Evolutionary conservation across 352 stramenopile species (phyloP), one percentile per base, ranked within the genome.

Genomic region (Pythium dissimile): DNA sequence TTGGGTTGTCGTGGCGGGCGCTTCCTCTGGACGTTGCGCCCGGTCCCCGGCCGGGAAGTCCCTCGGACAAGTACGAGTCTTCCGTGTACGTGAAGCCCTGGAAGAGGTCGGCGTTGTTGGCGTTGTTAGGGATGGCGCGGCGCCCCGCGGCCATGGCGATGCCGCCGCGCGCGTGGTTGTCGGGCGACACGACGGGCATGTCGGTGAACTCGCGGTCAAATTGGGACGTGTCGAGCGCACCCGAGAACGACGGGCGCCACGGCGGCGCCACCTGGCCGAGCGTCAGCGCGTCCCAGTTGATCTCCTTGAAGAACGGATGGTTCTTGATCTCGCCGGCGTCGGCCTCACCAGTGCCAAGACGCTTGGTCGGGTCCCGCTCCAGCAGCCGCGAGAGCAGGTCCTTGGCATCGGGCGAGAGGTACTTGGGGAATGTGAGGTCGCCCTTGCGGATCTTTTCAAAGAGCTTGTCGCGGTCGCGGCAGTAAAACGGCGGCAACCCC

Each of bases 391-490:
- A 71, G 1, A 99, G 74, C 47, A 99, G 55, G 48, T 88, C 73
- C 59, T 92, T 87, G 2, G 95, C 86, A 6, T 89, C 66, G 10
- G 69, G 59, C 5, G 84, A 96, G 21, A 99, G 66, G 67, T 97
- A 98, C 58, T 92, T 85, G n/a, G 96, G 96, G 76, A 99, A 99
- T 27, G 77, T 92, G 18, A 99, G 75, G 43, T 97, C 84, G 16
- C 86, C 92, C 56, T 95, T 95, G 26, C 92, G 83, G 59, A 99
- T 99, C 69, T 98, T 99, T 57, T 98, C 89, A 66, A 99, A 99
- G 26, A 99, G 75, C 59, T 93, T 90, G 54, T 99, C 90, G 13
- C 96, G 87, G 69, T 98, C 94, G 54, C 90, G 79, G 72, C 87
- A 97, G 69, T 99, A 99, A 68, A 99, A 99, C 28, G 81, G 84